Base-by-base conservation (phyloP, 2,329 filamentous ascomycete genomes). In the Talaromyces funiculosus region DNA sequence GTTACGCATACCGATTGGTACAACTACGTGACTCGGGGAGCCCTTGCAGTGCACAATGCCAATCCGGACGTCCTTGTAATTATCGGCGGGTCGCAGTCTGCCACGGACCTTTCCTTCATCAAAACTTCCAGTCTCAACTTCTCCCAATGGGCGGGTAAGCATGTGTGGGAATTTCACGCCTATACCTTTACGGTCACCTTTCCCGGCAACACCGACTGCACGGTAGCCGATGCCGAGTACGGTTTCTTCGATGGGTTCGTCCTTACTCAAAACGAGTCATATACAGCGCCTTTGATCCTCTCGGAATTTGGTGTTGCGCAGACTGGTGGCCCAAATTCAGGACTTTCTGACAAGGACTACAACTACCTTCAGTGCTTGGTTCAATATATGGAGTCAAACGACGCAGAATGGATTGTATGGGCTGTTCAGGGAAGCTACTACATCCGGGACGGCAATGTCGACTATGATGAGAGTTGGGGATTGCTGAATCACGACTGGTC, bases 401-500 rank as follows among this genome's bases (percentile, higher is more conserved):
- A 86, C 65, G 80, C 80, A 35, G 84, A 86, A 62, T 86, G 84
- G 83, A 79, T 80, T 1, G 73, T 84, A 12, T 86, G 84, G 84
- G 81, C 80, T 3, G 65, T 86, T 45, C 79, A 83, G 69, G 84
- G 84, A 12, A 82, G 80, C 61, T 86, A 85, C 64, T 86, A 86
- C 64, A 75, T 84, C 10, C 75, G 82, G n/a, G 73, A 81, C 60
- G 78, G 79, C 29, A 70, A 66, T 8, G 70, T 81, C 16, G 80
- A 84, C 63, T 73, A 74, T 43, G 80, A 85, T 31, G 82, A 86
- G 73, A 73, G 72, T 0, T 86, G 77, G 76, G 84, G 82, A 0
- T 68, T 81, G 16, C 60, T 84, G 61, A 76, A 81, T 58, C 70
- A 72, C 20, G 66, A 78, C 8, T 81, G 79, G 79, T 69, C 62